Evolutionary conservation across 805 yeast species (phyloP).

Genomic region (Saccharomycopsis sp.): DNA sequence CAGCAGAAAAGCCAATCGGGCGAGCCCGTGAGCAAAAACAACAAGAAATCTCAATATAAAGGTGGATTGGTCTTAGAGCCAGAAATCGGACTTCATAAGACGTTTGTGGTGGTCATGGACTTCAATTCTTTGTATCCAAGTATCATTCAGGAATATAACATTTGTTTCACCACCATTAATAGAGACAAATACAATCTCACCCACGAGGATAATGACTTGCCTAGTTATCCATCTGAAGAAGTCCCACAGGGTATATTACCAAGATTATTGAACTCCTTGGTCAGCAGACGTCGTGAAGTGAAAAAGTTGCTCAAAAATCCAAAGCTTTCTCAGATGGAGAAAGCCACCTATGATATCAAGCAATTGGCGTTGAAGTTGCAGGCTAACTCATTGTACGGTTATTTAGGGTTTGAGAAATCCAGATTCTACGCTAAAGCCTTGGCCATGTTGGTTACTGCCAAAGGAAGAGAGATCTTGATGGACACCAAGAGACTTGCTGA

Average conservation of each 20-base stretch:
- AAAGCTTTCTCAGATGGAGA: slow-evolving; percentile 53
- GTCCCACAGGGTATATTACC: slow-evolving; percentile 79
- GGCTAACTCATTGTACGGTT: slow-evolving; percentile 99
- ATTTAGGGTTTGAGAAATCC: slow-evolving; percentile 87
- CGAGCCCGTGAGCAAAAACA: slow-evolving; percentile 38
- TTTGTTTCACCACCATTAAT: slow-evolving; percentile 92
- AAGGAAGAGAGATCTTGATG: slow-evolving; percentile 92
- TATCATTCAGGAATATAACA: slow-evolving; percentile 93
- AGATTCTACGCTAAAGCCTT: slow-evolving; percentile 93
- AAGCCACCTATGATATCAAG: slow-evolving; percentile 84
- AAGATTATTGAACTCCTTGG: slow-evolving; percentile 71
- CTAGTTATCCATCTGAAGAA: slow-evolving; percentile 56
- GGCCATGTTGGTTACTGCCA: slow-evolving; percentile 90
- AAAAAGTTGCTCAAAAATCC: slow-evolving; percentile 78
- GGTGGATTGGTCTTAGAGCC: slow-evolving; percentile 98
- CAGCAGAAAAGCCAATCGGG: slow-evolving; percentile 24
- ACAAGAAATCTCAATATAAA: slow-evolving; percentile 67
- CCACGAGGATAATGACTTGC: slow-evolving; percentile 51
- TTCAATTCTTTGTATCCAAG: slow-evolving; percentile 96
- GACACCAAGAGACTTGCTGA: slow-evolving; percentile 93
- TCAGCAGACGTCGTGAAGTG: slow-evolving; percentile 87
- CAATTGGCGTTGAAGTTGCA: slow-evolving; percentile 95
- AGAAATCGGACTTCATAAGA: slow-evolving; percentile 87
- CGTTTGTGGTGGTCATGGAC: slow-evolving; percentile 90
- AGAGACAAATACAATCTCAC: slow-evolving; percentile 38